Evolutionary conservation across 2,329 filamentous ascomycete species (phyloP), one percentile per base, ranked within the genome.

Genomic region (Pseudogymnoascus sp.): DNA sequence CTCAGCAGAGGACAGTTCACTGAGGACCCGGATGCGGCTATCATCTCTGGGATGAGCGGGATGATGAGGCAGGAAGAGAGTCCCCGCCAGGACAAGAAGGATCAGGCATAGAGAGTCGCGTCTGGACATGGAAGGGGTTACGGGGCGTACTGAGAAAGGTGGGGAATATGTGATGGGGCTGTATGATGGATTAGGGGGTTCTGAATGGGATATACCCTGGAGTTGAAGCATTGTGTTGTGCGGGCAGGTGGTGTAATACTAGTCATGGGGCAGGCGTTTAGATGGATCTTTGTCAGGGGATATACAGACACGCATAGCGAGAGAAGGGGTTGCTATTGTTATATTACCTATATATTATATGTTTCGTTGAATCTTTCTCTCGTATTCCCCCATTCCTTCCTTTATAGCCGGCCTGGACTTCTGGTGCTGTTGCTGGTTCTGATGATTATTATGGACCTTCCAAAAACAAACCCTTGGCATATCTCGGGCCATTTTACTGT

Each of bases 11-110:
- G n/a, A 58, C 33, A 61, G 1, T 68, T 70, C 1, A 71, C 77
- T 5, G 73, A 78, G 64, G 84, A 86, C 66, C 62, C 78, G 9
- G 74, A 77, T 61, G 84, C 82, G 2, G 83, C 86, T 71, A 67
- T 84, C 29, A 85, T 86, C 61, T 85, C 83, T 15, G 84, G 84
- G 61, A 72, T 87, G 74, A 78, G 79, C 73, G 77, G 82, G 25
- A 8, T 59, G 33, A 59, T 59, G 58, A 59, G 33, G 36, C 33
- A 59, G 13, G 58, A 59, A 7, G 33, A 59, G n/a, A 21, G 5
- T 7, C 29, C 48, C 9, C 9, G n/a, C 4, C 15, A 17, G 29
- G 48, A 17, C 1, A 2, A 17, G 4, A 31, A 4, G 44, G 7
- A 55, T 33, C 17, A 33, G 27, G 1, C 9, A n/a, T n/a, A 48